A percentile compares a stretch with the other conserved stretches of the same genome.
Conservation (phyloP, 2,329 filamentous ascomycete species). For the Aureobasidium mangrovei region DNA sequence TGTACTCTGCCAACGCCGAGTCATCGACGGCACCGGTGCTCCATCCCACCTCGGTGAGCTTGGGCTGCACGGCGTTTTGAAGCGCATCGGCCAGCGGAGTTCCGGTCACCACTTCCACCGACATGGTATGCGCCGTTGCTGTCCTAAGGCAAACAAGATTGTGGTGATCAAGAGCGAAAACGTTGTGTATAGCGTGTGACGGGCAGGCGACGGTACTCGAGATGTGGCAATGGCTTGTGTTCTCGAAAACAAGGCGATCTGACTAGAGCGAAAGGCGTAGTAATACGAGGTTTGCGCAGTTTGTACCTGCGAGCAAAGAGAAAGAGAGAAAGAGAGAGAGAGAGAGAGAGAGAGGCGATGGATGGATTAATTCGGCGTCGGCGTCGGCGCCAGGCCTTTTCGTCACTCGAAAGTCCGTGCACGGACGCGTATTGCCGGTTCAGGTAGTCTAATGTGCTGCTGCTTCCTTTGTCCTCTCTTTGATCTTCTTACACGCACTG, state of each 20-base stretch:
- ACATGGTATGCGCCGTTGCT: slow-evolving; percentile 44
- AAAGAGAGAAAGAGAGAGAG: not conserved
- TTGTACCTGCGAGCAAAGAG: not conserved
- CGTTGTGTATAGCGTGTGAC: not conserved
- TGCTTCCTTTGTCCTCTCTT: too few relatives aligned
- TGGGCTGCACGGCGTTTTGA: slow-evolving; percentile 74
- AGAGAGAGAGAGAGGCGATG: not conserved
- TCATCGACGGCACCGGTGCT: slow-evolving; percentile 71
- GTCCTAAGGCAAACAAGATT: not conserved
- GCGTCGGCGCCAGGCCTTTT: too few relatives aligned
- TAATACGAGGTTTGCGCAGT: not conserved
- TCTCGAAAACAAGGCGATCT: not conserved
- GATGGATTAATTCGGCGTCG: not conserved
- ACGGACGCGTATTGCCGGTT: too few relatives aligned
- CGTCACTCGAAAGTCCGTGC: too few relatives aligned
- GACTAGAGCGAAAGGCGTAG: not conserved
- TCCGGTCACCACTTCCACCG: slow-evolving; percentile 65
- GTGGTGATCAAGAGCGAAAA: not conserved
- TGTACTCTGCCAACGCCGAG: slow-evolving; percentile 85
- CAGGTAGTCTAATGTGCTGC: too few relatives aligned
- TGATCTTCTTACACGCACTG: too few relatives aligned
- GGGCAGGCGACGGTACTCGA: not conserved
- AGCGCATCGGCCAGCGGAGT: slow-evolving; percentile 81
- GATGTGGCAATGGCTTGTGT: not conserved
- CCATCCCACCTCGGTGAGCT: slow-evolving; percentile 90